Conservation (phyloP, 257 asterid species). For the Solanum sejunctum region DNA sequence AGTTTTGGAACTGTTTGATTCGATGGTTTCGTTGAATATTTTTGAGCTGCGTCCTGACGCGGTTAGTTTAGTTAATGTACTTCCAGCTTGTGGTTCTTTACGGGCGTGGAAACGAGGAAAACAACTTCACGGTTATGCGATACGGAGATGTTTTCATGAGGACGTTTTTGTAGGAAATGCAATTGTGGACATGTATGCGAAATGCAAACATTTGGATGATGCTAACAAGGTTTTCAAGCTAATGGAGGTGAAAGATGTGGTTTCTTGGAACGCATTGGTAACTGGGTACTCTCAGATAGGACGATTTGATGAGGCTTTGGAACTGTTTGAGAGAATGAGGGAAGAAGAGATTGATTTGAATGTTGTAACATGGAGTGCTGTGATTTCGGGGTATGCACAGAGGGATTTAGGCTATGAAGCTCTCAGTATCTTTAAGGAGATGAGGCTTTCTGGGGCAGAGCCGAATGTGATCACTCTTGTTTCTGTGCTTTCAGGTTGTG, state of each 20-base stretch:
- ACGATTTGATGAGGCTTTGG: conserved; percentile 46
- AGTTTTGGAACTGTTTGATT: conserved; percentile 36
- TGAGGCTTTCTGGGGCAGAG: conserved; percentile 39
- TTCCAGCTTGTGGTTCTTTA: conserved; percentile 62
- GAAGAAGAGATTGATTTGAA: conserved; percentile 39
- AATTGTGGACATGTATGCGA: conserved; percentile 73
- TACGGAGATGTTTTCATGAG: conserved; percentile 38
- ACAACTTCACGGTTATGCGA: conserved; percentile 58
- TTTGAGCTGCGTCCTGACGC: conserved; percentile 42
- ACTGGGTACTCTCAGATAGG: conserved; percentile 82
- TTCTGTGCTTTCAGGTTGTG: conserved; percentile 76
- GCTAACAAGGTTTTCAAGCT: conserved; percentile 54
- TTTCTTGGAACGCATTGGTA: conserved; percentile 80
- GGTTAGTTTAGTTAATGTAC: conserved; percentile 65
- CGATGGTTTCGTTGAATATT: conserved; percentile 32
- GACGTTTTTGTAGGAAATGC: conserved; percentile 79
- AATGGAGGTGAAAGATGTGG: conserved; percentile 77
- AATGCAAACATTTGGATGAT: conserved; percentile 53
- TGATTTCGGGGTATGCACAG: conserved; percentile 82
- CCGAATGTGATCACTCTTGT: conserved; percentile 74
- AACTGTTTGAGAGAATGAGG: conserved; percentile 59
- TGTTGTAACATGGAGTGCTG: conserved; percentile 92
- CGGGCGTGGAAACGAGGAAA: conserved; percentile 35
- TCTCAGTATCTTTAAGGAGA: conserved; percentile 56
- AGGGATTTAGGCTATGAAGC: conserved; percentile 77